Conservation (phyloP, 2,329 filamentous ascomycete species). For the Pleurostoma richardsiae region DNA sequence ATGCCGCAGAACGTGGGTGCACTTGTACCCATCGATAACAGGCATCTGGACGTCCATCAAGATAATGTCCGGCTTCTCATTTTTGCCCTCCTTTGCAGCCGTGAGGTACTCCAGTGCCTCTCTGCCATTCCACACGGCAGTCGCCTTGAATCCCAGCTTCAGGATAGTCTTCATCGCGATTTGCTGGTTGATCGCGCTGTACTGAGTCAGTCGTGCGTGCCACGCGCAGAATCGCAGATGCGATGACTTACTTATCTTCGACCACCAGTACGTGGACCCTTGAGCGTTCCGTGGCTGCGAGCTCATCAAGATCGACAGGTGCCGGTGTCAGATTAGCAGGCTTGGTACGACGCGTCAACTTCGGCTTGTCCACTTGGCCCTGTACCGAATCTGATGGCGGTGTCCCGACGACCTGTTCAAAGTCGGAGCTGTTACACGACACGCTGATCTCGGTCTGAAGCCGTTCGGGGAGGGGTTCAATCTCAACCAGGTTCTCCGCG, state of each 20-base stretch:
- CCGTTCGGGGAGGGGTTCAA: conserved; percentile 62
- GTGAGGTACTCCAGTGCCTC: conserved; percentile 72
- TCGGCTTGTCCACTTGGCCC: conserved; percentile 2
- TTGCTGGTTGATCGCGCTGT: conserved; percentile 20
- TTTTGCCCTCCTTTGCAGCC: conserved; percentile 42
- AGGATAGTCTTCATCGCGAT: conserved; percentile 65
- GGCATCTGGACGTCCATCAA: conserved; percentile 76
- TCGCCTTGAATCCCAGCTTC: conserved; percentile 67
- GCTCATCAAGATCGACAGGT: conserved; percentile 25
- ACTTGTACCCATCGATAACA: conserved; percentile 72
- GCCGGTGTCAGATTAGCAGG: conserved; percentile 5
- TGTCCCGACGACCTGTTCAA: conserved; percentile 40
- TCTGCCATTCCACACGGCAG: conserved; percentile 71
- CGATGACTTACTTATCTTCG: conserved; percentile 65
- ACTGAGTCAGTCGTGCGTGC: neutral
- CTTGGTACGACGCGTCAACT: conserved; percentile 23
- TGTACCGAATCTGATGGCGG: conserved; percentile 25
- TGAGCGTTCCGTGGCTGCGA: conserved; percentile 53
- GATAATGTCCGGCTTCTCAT: conserved; percentile 65
- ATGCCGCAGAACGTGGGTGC: conserved; percentile 68
- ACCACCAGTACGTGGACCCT: conserved; percentile 70
- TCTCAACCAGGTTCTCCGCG: conserved; percentile 49
- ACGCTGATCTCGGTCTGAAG: conserved; percentile 59
- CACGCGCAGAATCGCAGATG: neutral
- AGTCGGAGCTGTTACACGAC: conserved; percentile 64